Evolutionary conservation across 306 rosid genomes (phyloP).

Genomic region (Cucurbita maxima): DNA sequence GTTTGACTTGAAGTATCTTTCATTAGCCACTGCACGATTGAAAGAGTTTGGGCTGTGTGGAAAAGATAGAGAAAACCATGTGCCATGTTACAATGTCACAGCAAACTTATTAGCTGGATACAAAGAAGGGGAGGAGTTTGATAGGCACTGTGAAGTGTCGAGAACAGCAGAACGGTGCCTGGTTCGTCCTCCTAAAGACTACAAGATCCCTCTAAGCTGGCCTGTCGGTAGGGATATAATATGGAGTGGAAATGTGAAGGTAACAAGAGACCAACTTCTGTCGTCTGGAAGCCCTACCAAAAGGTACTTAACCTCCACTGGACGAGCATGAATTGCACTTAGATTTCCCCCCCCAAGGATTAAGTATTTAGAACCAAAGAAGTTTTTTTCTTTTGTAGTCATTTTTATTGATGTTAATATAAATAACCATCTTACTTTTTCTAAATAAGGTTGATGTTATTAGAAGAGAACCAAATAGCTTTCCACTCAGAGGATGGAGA

Average conservation of each 20-base stretch:
- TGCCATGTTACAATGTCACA: slow-evolving; percentile 87
- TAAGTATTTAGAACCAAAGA: background rate
- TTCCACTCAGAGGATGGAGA: slow-evolving; percentile 96
- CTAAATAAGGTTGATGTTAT: slow-evolving; percentile 62
- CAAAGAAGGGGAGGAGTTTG: slow-evolving; percentile 79
- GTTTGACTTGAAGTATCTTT: slow-evolving; percentile 61
- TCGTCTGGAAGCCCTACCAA: slow-evolving; percentile 98
- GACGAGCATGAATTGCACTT: background rate
- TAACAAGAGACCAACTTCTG: slow-evolving; percentile 93
- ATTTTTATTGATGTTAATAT: background rate
- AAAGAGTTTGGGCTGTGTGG: slow-evolving; percentile 71
- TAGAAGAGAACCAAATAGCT: slow-evolving; percentile 96
- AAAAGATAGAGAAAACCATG: slow-evolving; percentile 70
- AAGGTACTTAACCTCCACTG: slow-evolving; percentile 36
- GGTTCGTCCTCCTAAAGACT: slow-evolving; percentile 96
- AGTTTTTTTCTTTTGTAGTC: background rate
- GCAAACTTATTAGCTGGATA: slow-evolving; percentile 51
- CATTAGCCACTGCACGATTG: slow-evolving; percentile 30
- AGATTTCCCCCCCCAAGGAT: background rate
- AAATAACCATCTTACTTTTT: background rate
- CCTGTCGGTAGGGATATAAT: slow-evolving; percentile 85
- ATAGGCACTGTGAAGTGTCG: slow-evolving; percentile 64
- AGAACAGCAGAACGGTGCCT: slow-evolving; percentile 44
- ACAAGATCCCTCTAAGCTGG: slow-evolving; percentile 84
- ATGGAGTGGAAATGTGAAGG: slow-evolving; percentile 96